Percentiles rank a stretch among this genome's conserved stretches.
Evolutionary conservation across 1,139 yeast genomes (phyloP).

Genomic region (Kazachstania sp.): DNA sequence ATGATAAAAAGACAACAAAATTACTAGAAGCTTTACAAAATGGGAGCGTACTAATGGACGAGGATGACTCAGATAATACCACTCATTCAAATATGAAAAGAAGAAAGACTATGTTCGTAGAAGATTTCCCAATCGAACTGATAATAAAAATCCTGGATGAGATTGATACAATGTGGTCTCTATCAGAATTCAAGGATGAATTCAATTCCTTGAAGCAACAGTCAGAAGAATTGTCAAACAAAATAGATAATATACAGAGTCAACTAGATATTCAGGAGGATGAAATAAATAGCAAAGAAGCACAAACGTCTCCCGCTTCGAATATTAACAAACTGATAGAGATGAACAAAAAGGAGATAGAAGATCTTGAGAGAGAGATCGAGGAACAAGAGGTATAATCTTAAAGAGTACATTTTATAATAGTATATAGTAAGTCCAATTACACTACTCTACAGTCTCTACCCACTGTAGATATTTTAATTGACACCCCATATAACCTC

Average conservation of each 20-base stretch:
- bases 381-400: conserved; percentile 4
- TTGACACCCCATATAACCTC: neutral
- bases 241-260: conserved; percentile 13
- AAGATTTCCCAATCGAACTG: conserved; percentile 25
- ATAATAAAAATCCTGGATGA: conserved; percentile 25
- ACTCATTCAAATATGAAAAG: conserved; percentile 6
- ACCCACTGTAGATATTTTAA: neutral
- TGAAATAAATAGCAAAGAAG: conserved; percentile 11
- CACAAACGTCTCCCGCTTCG: conserved; percentile 8
- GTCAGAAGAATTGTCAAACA: conserved; percentile 15
- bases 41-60: conserved; percentile 27
- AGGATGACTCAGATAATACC: conserved; percentile 3
- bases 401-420: too few species aligned
- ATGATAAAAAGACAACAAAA: conserved; percentile 15
- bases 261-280: conserved; percentile 23
- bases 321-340: conserved; percentile 20
- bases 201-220: conserved; percentile 14
- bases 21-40: conserved; percentile 26
- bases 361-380: conserved; percentile 16
- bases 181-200: conserved; percentile 21
- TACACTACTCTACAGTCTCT: neutral
- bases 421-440: conserved; percentile 1
- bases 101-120: conserved; percentile 29
- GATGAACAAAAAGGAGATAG: conserved; percentile 24
- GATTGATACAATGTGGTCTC: conserved; percentile 26